Base-by-base conservation (phyloP, 805 yeast species). In the Teunomyces barrocoloradensis region DNA sequence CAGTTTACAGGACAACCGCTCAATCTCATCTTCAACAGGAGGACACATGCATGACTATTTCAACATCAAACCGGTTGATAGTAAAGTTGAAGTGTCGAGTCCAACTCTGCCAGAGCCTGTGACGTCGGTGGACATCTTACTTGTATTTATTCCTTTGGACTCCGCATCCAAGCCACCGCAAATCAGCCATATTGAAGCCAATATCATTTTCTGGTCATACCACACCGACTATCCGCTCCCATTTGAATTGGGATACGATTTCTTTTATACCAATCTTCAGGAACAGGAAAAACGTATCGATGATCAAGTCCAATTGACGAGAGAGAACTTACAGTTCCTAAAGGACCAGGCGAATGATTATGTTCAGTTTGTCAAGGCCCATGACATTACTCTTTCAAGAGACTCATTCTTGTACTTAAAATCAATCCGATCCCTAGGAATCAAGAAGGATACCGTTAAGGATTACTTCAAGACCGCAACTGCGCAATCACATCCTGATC, bases 171-270 rank as follows among this genome's bases (percentile, higher is more conserved):
- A 50, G 41, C 76, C 76, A 0, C 78, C 77, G 1, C 53, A 48
- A 7, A 67, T 73, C 13, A 53, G 61, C 13, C 56, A 49, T 48
- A 57, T 73, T 12, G 77, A 71, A 11, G 48, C 60, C 17, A 71
- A 69, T 47, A 54, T 73, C 6, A 68, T 73, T 2, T 61, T 69
- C 12, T 73, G 77, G 77, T 55, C 77, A 1, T 71, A 66, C 53
- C 56, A 60, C 35, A 60, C 76, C 3, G 75, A 70, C 20, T 71
- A 64, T 46, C 76, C 77, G 3, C 53, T 73, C 27, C 77, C 76
- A 5, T 55, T 68, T 41, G 60, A 63, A 23, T 50, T 73, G 17
- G 71, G 66, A 9, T 71, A 70, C 46, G 78, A 73, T 47, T 73
- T 73, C 52, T 70, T 72, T 53, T 71, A 73, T 48, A 57, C 66